Evolutionary conservation across 2,329 filamentous ascomycete genomes (phyloP).

Genomic region (Amauroascus niger): DNA sequence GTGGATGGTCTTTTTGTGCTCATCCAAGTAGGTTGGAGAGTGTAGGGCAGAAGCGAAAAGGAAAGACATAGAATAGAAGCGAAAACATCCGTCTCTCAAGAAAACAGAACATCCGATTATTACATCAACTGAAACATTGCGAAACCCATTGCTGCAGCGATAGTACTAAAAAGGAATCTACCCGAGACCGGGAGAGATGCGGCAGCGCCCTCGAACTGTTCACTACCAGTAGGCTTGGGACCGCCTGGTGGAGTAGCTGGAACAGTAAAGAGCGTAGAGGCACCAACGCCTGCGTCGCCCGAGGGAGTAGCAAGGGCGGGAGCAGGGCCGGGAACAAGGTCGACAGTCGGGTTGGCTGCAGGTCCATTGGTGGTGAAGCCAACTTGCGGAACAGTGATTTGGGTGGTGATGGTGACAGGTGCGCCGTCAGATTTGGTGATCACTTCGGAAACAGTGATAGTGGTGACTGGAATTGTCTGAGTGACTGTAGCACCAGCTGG

Average conservation of each 20-base stretch:
- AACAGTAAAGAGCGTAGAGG: constrained; percentile 14
- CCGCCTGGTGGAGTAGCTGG: constrained; percentile 17
- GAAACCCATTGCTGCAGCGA: constrained; percentile 12
- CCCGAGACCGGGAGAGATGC: constrained; percentile 12
- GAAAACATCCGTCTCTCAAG: not conserved
- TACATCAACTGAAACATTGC: constrained; percentile 10
- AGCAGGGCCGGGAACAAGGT: constrained; percentile 24
- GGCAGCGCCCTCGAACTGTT: constrained; percentile 15
- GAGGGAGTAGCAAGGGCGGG: constrained; percentile 13
- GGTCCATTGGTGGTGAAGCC: constrained; percentile 31
- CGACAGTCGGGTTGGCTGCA: constrained; percentile 23
- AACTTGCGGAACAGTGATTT: constrained; percentile 39
- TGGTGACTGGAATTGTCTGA: constrained; percentile 28
- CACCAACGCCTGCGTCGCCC: not conserved
- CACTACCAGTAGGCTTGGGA: constrained; percentile 9
- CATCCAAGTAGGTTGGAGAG: not conserved
- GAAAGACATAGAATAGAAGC: not conserved
- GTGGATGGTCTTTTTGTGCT: not conserved
- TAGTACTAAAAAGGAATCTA: constrained; percentile 12
- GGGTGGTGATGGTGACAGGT: constrained; percentile 25
- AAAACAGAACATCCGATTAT: not conserved
- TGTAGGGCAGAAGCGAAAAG: not conserved
- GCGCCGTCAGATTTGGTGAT: constrained; percentile 15
- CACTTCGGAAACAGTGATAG: constrained; percentile 32
- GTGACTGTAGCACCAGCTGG: constrained; percentile 40